Conservation (phyloP, 2,329 filamentous ascomycete genomes). For the Ophiognomonia clavigignenti-juglandacearum region DNA sequence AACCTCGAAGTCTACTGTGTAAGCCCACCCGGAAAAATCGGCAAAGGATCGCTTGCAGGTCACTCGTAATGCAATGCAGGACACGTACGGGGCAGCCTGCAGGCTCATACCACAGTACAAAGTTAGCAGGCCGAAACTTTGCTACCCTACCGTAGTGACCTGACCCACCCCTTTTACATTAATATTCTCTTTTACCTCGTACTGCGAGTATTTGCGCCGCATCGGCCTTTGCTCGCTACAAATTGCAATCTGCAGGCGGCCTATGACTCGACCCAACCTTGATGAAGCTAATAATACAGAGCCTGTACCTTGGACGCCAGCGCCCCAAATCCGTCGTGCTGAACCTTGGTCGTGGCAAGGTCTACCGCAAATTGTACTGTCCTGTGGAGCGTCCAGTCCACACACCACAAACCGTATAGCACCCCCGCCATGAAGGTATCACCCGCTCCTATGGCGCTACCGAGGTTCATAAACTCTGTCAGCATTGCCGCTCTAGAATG, state of each 20-base stretch:
- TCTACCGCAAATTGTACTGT: constrained; percentile 54
- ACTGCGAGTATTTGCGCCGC: no score
- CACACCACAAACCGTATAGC: constrained; percentile 54
- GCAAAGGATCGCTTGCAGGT: constrained; percentile 5
- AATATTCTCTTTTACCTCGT: no score
- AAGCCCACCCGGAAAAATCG: constrained; percentile 9
- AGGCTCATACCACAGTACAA: no score
- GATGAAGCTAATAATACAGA: constrained; percentile 5
- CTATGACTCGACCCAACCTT: constrained; percentile 11
- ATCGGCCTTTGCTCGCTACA: no score
- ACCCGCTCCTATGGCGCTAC: constrained; percentile 66
- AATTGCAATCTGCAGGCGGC: no score
- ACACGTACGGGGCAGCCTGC: no score
- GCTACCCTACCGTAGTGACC: no score
- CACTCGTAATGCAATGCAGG: constrained; percentile 8
- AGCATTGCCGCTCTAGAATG: constrained; percentile 1
- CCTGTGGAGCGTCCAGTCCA: constrained; percentile 42
- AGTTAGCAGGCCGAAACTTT: no score
- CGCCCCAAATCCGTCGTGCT: constrained; percentile 59
- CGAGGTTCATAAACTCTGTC: constrained; percentile 1
- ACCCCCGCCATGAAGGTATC: constrained; percentile 73
- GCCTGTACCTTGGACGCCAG: constrained; percentile 29
- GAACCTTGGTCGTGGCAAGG: constrained; percentile 64
- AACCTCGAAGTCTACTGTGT: no score
- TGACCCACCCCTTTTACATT: no score